Base-by-base conservation (phyloP, 2,329 filamentous ascomycete species). In the Claviceps fusiformis region DNA sequence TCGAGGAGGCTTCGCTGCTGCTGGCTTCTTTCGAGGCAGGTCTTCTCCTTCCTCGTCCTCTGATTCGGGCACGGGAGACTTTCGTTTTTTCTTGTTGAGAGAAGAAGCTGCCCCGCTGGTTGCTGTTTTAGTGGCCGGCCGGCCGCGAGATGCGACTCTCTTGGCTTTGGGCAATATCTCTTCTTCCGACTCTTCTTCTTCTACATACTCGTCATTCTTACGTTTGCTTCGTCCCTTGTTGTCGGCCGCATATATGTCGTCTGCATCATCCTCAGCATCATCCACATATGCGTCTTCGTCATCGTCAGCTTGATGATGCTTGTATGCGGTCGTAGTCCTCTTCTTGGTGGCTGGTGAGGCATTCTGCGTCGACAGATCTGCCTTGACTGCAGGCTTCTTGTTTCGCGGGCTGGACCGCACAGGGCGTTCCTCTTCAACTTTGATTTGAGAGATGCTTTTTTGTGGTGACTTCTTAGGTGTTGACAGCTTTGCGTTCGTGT, bases 241-340 rank as follows among this genome's bases (percentile, higher is more conserved):
- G 59, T 88, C 83, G 4, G 86, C 84, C 15, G 85, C 86, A 68
- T 91, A 91, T 24, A 95, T 90, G 62, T 95, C 91, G n/a, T 81
- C 86, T 3, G 80, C 84, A 48, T 88, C 81, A 7, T 79, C 76
- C 41, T 86, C 83, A 39, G 83, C 84, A 54, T 87, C 85, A 24
- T 88, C 80, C 60, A 86, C 70, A 56, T 79, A 81, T 5, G 75
- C 77, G 62, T 81, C 45, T 39, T 48, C 77, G 56, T 82, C 78
- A 41, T 80, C 75, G 41, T 79, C 68, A 5, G 64, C 59, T 29
- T 66, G 63, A 55, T 71, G 64, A 50, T 75, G 72, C 52, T 70
- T 70, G 54, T 73, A 68, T 1, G 73, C 65, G 1, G 70, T 68
- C 2, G 71, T 66, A 0, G 71, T 49, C 55, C 71, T 71, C 60